phyloP scores from a whole-genome alignment of 768 basidiomycete species.

The Auricularia heimuer region DNA sequence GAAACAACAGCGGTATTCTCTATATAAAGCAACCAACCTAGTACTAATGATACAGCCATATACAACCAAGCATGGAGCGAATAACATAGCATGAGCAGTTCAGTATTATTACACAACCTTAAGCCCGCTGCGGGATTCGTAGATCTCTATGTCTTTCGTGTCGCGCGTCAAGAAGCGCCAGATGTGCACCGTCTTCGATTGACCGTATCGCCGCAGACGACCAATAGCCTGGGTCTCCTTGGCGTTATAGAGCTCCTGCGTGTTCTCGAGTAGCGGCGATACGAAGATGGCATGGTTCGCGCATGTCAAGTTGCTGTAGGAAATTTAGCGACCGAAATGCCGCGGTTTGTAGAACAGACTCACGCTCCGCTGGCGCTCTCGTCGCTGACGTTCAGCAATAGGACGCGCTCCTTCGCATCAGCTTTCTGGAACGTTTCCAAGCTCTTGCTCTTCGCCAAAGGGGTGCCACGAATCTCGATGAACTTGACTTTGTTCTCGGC shows the following conservation, averaged over 20 bases:
- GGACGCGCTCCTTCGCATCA: constrained; percentile 57
- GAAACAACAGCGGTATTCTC: too few relatives aligned
- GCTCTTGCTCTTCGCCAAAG: constrained; percentile 67
- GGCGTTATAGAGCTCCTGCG: constrained; percentile 77
- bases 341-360: neutral
- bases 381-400: constrained; percentile 87
- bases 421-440: constrained; percentile 80
- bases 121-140: constrained; percentile 30
- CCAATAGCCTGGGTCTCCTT: constrained; percentile 79
- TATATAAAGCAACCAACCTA: too few relatives aligned
- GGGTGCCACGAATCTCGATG: constrained; percentile 73
- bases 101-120: constrained; percentile 11
- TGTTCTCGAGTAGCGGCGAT: constrained; percentile 75
- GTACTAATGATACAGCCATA: neutral
- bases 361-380: constrained; percentile 83
- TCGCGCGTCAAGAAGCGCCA: constrained; percentile 78
- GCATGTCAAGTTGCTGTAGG: constrained; percentile 60
- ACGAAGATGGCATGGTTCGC: constrained; percentile 95
- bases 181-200: constrained; percentile 68
- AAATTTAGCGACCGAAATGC: neutral
- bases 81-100: neutral
- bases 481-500: constrained; percentile 58
- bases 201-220: constrained; percentile 74
- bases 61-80: constrained; percentile 1
- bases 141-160: constrained; percentile 85